Evolutionary conservation across 108 stramenopile species (phyloP), one percentile per base, ranked within the genome.

Genomic region (Fistulifera solaris): DNA sequence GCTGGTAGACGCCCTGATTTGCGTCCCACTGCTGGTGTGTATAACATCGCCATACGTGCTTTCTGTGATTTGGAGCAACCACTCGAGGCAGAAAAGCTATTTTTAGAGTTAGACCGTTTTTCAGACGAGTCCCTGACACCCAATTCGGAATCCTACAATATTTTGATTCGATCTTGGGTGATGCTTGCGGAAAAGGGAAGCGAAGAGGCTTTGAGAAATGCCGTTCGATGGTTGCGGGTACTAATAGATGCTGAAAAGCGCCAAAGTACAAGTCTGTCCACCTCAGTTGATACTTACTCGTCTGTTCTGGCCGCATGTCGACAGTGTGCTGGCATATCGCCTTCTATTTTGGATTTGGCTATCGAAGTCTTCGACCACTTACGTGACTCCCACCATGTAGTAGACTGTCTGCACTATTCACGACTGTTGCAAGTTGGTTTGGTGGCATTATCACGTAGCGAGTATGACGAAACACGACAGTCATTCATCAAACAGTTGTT

Each of bases 131-230:
- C 42, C 8, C 27, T 85, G 17, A 50, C 64, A 27, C 83, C 89
- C 35, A 85, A 82, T 44, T 70, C 77, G 8, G 83, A 83, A 44
- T 75, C 76, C 1, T 90, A 71, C 58, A 55, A 76, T 1, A 66
- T 72, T 49, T 80, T 90, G 2, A 84, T 90, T 42, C 67, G 73
- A 3, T 78, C 79, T 35, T 90, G 89, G 89, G 47, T 82, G 17
- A 55, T 71, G 19, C 35, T 52, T 41, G 78, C 70, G 55, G 48
- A 14, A 71, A 70, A 14, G 22, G 75, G 54, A 25, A 68, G 53
- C 12, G 35, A 66, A 3, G 51, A 65, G 1, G 63, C 73, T 27
- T 54, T 76, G 15, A 42, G 67, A 16, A 64, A 65, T 21, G 89
- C 83, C 10, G 67, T 48, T 27, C 60, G 61, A 10, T 82, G 80